Evolutionary conservation across 2,329 filamentous ascomycete species (phyloP).

Genomic region (Beauveria pseudobassiana): DNA sequence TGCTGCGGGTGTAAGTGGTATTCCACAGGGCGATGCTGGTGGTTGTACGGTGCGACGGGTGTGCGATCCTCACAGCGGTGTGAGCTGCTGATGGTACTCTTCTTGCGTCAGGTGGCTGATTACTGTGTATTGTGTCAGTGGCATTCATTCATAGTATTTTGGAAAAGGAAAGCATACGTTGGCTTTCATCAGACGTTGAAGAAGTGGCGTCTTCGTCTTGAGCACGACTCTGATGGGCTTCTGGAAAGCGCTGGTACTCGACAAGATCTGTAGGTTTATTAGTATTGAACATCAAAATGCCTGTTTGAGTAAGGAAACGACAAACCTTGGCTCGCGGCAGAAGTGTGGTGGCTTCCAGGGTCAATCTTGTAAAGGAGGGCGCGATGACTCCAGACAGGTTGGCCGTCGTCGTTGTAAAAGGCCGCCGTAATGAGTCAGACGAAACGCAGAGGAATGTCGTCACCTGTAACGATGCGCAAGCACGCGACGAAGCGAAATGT

Average conservation of each 20-base stretch:
- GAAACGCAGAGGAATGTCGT: background rate
- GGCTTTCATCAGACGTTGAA: background rate
- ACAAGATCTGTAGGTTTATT: background rate
- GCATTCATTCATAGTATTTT: too few species aligned
- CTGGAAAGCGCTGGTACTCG: background rate
- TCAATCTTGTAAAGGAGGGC: constrained; percentile 26
- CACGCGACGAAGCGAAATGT: background rate
- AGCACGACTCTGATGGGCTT: background rate
- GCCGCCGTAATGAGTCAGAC: constrained; percentile 39
- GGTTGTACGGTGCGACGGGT: background rate
- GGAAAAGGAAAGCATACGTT: background rate
- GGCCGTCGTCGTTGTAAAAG: constrained; percentile 37
- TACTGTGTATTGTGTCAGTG: constrained; percentile 1
- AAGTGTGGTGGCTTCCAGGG: constrained; percentile 21
- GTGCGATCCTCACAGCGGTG: background rate
- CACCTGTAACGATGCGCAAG: background rate
- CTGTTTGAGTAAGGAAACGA: background rate
- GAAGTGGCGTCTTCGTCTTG: background rate
- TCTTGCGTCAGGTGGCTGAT: background rate
- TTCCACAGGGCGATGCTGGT: background rate
- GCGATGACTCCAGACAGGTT: constrained; percentile 39
- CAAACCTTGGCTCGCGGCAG: constrained; percentile 15
- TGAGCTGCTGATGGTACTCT: background rate
- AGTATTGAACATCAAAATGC: background rate
- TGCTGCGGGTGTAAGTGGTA: constrained; percentile 5